Evolutionary conservation across 2,329 filamentous ascomycete genomes (phyloP), one percentile per base, ranked within the genome.

Genomic region (Penicillium sp.): DNA sequence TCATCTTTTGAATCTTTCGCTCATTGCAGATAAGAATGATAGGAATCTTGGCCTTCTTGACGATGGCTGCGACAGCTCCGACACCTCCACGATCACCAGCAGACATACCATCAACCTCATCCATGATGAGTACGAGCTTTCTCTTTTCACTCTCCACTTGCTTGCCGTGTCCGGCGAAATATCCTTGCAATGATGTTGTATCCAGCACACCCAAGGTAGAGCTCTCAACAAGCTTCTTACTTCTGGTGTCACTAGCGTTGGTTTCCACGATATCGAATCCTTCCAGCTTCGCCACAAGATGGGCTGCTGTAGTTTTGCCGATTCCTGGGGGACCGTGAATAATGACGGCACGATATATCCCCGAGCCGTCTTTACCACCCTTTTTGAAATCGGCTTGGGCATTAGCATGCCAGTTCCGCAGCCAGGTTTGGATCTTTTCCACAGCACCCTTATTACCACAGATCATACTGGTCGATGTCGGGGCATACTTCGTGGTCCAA

Each of bases 1-100:
- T 97, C 94, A 99, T 99, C 81, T 99, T 99, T 31, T 89, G 94
- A 60, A 92, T 78, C 63, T 84, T 87, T 64, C 94, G 88, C 70
- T 99, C 94, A 73, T 99, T 99, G 82, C 94, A 99, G 65, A 99
- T 97, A 53, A 99, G 82, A 64, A 99, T 97, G 71, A 99, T 88
- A 1, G 94, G 94, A 24, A 99, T 86, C 65, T 94, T 87, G 0
- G 92, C 94, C 80, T 96, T 97, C 78, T 90, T 96, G 81, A 93
- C 97, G 52, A 96, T 89, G 56, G 94, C 91, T 55, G 94, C 93
- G 55, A 99, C 81, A 31, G 94, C 94, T 49, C 92, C 94, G 46
- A 99, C 94, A 73, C 94, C 94, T 63, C 94, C 94, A 59, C 94
- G 88, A 71, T 99, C 94, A 70, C 94, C 94, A 35, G 91, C 92